Evolutionary conservation across 306 rosid genomes (phyloP).

Genomic region (Vigna reflexopilosa): DNA sequence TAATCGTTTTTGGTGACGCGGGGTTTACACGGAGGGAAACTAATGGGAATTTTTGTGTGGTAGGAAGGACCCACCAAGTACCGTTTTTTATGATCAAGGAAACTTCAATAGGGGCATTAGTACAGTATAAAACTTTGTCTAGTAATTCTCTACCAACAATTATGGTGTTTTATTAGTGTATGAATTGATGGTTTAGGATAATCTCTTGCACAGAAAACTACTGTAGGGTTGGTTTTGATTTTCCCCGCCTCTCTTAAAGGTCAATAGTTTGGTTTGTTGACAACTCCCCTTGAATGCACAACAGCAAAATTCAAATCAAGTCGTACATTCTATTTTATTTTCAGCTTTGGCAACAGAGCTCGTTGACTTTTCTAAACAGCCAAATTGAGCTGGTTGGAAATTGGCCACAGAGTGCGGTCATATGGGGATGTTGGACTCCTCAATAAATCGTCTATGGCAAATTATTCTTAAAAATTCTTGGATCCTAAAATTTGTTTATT

Average conservation of each 20-base stretch:
- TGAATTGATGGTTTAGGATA: no score
- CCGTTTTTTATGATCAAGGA: background rate
- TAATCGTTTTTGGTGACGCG: background rate
- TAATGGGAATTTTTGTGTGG: constrained; percentile 15
- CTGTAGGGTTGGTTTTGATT: constrained; percentile 48
- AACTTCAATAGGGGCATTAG: constrained; percentile 39
- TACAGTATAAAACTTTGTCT: background rate
- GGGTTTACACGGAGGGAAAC: constrained; percentile 1
- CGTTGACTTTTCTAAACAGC: constrained; percentile 49
- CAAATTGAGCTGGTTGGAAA: constrained; percentile 40
- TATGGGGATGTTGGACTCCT: constrained; percentile 32
- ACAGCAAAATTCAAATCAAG: constrained; percentile 31
- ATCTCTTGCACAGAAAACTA: background rate
- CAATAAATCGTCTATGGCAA: background rate
- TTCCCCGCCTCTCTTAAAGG: constrained; percentile 51
- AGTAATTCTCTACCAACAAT: no score
- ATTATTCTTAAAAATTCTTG: constrained; percentile 10
- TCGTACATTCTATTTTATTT: background rate
- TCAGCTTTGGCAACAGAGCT: constrained; percentile 45
- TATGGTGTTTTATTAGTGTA: no score
- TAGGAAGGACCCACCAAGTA: constrained; percentile 43
- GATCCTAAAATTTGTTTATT: background rate
- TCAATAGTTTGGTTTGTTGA: constrained; percentile 38
- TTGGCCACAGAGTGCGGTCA: constrained; percentile 18
- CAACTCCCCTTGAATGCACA: constrained; percentile 33